Conservation (phyloP, 495 filamentous ascomycete species). For the Apiosordaria backusii region DNA sequence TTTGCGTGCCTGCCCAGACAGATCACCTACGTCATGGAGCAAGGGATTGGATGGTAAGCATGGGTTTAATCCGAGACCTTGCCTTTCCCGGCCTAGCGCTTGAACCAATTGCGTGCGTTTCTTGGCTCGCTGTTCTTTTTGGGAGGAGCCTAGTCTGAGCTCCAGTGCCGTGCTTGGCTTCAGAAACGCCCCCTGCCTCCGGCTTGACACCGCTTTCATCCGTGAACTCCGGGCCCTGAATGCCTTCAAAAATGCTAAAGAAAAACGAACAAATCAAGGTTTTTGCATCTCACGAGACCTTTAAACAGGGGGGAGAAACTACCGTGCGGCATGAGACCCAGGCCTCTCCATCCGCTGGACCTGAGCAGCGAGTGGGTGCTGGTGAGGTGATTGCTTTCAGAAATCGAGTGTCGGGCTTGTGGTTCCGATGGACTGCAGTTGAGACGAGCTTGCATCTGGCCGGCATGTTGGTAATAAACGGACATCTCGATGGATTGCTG, state of each 20-base stretch:
- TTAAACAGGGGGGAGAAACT: background rate
- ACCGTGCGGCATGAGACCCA: background rate
- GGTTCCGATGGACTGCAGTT: background rate
- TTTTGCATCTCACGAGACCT: background rate
- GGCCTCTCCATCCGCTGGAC: background rate
- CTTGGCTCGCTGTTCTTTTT: background rate
- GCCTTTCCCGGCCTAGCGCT: background rate
- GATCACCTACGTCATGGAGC: background rate
- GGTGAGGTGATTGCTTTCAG: background rate
- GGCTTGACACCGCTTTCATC: background rate
- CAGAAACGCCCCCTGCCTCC: background rate
- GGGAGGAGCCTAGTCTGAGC: background rate
- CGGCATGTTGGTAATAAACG: too few relatives aligned
- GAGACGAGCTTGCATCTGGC: too few relatives aligned
- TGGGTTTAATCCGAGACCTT: background rate
- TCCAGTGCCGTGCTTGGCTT: background rate
- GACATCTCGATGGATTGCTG: too few relatives aligned
- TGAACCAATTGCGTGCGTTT: background rate
- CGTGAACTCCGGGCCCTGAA: background rate
- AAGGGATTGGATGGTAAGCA: background rate
- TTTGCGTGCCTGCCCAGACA: background rate
- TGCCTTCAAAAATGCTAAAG: background rate
- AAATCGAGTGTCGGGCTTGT: background rate
- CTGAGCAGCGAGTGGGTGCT: background rate
- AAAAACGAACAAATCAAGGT: background rate